These are phyloP conservation scores for Gyromitra esculenta DNA, from an alignment of 2,329 filamentous ascomycete species.

Conservation along the genomic window DNA sequence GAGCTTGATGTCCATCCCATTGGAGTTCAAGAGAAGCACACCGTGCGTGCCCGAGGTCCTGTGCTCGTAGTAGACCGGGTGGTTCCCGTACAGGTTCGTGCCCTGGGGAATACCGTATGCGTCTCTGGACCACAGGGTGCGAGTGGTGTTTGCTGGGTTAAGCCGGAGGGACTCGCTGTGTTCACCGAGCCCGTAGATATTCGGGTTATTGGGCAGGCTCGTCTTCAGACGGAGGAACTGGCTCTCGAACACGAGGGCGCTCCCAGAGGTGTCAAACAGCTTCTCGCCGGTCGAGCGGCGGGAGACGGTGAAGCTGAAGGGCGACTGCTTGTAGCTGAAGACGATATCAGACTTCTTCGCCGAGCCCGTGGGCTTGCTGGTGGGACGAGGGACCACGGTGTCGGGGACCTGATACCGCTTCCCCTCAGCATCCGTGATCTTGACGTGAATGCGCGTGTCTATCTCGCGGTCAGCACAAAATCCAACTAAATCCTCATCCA, in stretches of 20 bases:
- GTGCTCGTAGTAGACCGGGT: constrained; percentile 80
- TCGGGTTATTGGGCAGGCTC: constrained; percentile 72
- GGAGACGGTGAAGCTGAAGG: constrained; percentile 74
- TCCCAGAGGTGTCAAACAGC: constrained; percentile 75
- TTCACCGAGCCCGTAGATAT: constrained; percentile 82
- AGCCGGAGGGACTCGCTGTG: constrained; percentile 76
- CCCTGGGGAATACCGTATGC: constrained; percentile 70
- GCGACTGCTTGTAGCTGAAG: constrained; percentile 59
- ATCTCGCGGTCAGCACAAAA: not conserved
- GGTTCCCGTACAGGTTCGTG: constrained; percentile 76
- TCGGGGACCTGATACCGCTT: constrained; percentile 79
- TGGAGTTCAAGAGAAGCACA: constrained; percentile 76
- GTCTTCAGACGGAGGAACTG: constrained; percentile 81
- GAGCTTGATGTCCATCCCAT: constrained; percentile 81
- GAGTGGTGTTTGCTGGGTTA: constrained; percentile 74
- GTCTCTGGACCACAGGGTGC: constrained; percentile 76
- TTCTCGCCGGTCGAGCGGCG: constrained; percentile 69
- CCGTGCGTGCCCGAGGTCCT: constrained; percentile 69
- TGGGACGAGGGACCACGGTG: constrained; percentile 72
- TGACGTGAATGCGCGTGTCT: constrained; percentile 77
- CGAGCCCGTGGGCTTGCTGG: constrained; percentile 59
- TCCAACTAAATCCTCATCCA: not conserved
- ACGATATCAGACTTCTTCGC: constrained; percentile 63
- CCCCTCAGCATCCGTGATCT: constrained; percentile 75
- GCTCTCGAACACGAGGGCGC: constrained; percentile 76